Evolutionary conservation across 257 asterid genomes (phyloP).

Genomic region (Solanum pinnatisectum): DNA sequence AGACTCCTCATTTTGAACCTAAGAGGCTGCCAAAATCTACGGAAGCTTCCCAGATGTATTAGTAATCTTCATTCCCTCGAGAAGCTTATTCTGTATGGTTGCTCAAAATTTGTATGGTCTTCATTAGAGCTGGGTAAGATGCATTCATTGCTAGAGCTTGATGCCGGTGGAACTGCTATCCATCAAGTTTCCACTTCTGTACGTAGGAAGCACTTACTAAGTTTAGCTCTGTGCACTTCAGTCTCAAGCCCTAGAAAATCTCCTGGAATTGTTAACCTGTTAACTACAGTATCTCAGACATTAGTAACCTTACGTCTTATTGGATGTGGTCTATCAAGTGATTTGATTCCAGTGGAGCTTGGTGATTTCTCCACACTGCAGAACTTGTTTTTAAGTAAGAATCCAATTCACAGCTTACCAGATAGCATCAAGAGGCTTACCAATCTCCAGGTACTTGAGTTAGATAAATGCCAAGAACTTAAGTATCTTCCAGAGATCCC

Average conservation of each 20-base stretch:
- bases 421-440: not conserved
- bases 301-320: not conserved
- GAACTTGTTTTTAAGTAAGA: not conserved
- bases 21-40: not conserved
- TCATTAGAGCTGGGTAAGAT: not conserved
- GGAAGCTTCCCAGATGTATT: not conserved
- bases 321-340: not conserved
- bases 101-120: not conserved
- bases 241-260: not conserved
- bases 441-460: not conserved
- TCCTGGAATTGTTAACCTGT: not conserved
- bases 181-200: not conserved
- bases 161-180: not conserved
- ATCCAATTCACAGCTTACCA: not conserved
- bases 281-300: not conserved
- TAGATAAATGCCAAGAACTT: not conserved
- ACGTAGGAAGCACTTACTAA: not conserved
- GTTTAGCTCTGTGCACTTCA: not conserved
- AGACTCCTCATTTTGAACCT: not conserved
- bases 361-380: not conserved
- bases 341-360: not conserved
- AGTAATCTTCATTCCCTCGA: not conserved
- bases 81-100: not conserved
- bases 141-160: not conserved
- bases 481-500: not conserved